Conservation (phyloP, 1,139 yeast species). For the Pichia sp. region DNA sequence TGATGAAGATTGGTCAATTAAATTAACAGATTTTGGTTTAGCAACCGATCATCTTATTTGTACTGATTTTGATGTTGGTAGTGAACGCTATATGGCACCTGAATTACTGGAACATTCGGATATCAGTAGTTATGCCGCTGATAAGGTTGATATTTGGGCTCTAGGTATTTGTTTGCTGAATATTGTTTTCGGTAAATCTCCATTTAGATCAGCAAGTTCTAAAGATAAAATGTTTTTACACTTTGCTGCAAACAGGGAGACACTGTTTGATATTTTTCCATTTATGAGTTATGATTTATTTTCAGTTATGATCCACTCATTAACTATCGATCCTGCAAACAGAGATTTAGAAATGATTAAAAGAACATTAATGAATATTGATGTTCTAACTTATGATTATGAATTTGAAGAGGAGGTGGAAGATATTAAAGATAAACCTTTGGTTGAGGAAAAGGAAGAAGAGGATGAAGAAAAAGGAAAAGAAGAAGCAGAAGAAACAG, state of each 20-base stretch:
- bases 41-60: conserved; percentile 68
- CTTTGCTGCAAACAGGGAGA: conserved; percentile 82
- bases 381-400: conserved; percentile 72
- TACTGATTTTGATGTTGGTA: conserved; percentile 84
- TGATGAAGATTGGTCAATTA: conserved; percentile 88
- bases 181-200: conserved; percentile 83
- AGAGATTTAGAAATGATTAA: conserved; percentile 60
- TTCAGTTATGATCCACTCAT: conserved; percentile 67
- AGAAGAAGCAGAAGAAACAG: conserved; percentile 2
- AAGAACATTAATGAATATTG: conserved; percentile 51
- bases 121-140: conserved; percentile 67
- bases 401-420: conserved; percentile 44
- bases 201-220: conserved; percentile 77
- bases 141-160: conserved; percentile 90
- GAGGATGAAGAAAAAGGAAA: conserved; percentile 33
- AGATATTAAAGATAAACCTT: conserved; percentile 3
- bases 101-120: conserved; percentile 63
- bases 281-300: conserved; percentile 84
- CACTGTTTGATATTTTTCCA: conserved; percentile 86
- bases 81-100: conserved; percentile 97
- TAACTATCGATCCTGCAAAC: conserved; percentile 83
- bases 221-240: conserved; percentile 82
- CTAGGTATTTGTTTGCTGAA: conserved; percentile 82
- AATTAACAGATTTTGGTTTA: conserved; percentile 93
- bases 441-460: conserved; percentile 10